Conservation (phyloP, 139 green algal genomes). For the Coccomyxa sp. region DNA sequence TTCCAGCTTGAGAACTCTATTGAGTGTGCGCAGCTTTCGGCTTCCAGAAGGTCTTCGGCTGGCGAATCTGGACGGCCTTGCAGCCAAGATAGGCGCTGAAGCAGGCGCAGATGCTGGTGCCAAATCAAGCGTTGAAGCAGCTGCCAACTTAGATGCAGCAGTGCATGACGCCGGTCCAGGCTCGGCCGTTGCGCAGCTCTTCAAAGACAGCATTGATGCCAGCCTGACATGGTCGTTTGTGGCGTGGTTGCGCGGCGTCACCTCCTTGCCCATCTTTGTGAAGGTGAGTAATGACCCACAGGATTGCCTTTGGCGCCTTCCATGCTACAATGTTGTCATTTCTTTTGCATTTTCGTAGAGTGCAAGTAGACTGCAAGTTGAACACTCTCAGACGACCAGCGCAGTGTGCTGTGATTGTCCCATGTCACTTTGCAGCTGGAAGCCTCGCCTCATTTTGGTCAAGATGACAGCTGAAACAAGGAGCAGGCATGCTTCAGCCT, state of each 20-base stretch:
- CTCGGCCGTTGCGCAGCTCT: constrained; percentile 17
- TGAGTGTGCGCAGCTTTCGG: constrained; percentile 30
- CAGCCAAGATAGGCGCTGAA: neutral
- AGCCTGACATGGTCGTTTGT: constrained; percentile 73
- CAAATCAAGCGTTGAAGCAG: neutral
- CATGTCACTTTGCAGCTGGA: neutral
- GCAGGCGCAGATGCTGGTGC: neutral
- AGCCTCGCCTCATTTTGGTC: no score
- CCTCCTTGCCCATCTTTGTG: constrained; percentile 72
- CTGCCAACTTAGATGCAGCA: neutral
- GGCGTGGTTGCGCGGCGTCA: constrained; percentile 67
- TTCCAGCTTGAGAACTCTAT: no score
- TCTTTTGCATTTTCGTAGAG: no score
- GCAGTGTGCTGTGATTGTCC: neutral
- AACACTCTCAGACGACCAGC: no score
- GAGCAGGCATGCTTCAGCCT: no score
- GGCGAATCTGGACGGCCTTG: constrained; percentile 37
- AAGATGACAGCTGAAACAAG: no score
- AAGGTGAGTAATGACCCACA: constrained; percentile 50
- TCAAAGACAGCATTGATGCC: constrained; percentile 41
- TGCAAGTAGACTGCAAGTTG: no score
- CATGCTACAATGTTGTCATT: no score
- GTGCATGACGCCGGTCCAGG: neutral
- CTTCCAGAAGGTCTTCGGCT: constrained; percentile 52
- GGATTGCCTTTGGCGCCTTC: neutral